Evolutionary conservation across 768 basidiomycete genomes (phyloP).

Genomic region (Mycena leptocephala): DNA sequence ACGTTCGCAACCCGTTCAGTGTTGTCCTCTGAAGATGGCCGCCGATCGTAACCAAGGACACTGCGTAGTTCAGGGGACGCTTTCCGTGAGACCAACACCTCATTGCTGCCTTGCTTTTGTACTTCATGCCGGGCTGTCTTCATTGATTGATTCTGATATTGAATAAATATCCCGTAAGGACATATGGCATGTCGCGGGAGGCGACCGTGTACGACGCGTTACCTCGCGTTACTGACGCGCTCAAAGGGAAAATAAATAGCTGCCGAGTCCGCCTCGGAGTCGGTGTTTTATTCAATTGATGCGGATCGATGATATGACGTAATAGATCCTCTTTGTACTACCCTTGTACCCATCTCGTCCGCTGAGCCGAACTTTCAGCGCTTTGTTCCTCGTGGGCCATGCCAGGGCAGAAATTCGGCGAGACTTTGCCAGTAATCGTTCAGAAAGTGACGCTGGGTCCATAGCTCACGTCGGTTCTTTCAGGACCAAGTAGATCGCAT

Average conservation of each 20-base stretch:
- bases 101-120: constrained; percentile 20
- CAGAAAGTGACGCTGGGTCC: constrained; percentile 3
- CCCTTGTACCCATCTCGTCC: background rate
- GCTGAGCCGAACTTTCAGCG: background rate
- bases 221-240: no score
- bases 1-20: background rate
- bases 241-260: no score
- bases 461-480: constrained; percentile 22
- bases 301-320: constrained; percentile 6
- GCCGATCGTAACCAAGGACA: constrained; percentile 16
- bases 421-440: constrained; percentile 66
- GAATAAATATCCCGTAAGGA: no score
- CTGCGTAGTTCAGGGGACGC: background rate
- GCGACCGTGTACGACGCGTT: no score
- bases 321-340: background rate
- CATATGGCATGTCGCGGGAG: no score
- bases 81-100: constrained; percentile 12
- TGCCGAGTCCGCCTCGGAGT: no score
- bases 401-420: constrained; percentile 62
- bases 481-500: constrained; percentile 86
- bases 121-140: background rate
- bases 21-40: background rate
- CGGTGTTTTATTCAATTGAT: no score
- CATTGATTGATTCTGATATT: background rate
- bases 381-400: background rate